These are phyloP conservation scores for Helenozyma baotianmanensis DNA, from an alignment of 805 yeast genomes.

Conservation along the genomic window DNA sequence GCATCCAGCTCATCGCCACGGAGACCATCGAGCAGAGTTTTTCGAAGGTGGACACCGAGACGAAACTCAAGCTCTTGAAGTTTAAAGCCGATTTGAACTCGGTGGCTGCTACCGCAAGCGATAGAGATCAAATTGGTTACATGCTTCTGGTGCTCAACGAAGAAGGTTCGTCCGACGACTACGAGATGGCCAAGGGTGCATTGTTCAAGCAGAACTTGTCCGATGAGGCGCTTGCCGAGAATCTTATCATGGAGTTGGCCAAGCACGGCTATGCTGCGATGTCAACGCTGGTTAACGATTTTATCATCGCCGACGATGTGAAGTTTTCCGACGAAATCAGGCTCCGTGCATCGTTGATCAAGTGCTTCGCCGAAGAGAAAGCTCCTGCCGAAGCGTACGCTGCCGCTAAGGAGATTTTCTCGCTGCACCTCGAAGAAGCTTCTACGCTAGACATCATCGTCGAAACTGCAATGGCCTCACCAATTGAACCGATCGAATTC, in stretches of 20 bases:
- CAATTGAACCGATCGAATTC: neutral
- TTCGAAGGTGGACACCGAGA: slow-evolving; percentile 1
- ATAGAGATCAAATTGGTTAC: slow-evolving; percentile 4
- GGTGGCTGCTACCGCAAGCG: slow-evolving; percentile 4
- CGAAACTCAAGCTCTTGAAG: slow-evolving; percentile 16
- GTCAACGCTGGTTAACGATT: slow-evolving; percentile 12
- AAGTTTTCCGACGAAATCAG: slow-evolving; percentile 19
- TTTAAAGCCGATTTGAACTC: slow-evolving; percentile 22
- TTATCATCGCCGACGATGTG: slow-evolving; percentile 18
- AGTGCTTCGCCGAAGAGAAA: neutral
- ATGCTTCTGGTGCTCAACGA: slow-evolving; percentile 9
- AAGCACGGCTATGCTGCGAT: slow-evolving; percentile 2
- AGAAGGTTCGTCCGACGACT: slow-evolving; percentile 3
- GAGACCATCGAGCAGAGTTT: slow-evolving; percentile 1
- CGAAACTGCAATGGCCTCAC: neutral
- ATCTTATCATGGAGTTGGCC: slow-evolving; percentile 10
- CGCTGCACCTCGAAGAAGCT: slow-evolving; percentile 1
- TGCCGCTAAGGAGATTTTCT: neutral
- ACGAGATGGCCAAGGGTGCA: slow-evolving; percentile 8
- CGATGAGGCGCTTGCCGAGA: slow-evolving; percentile 21
- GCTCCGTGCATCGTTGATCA: slow-evolving; percentile 15
- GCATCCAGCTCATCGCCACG: slow-evolving; percentile 4
- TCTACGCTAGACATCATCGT: neutral
- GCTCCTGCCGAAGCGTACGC: neutral
- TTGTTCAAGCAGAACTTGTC: slow-evolving; percentile 19